Evolutionary conservation across 805 yeast genomes (phyloP), one percentile per base, ranked within the genome.

Genomic region (Starmerella vaccinii): DNA sequence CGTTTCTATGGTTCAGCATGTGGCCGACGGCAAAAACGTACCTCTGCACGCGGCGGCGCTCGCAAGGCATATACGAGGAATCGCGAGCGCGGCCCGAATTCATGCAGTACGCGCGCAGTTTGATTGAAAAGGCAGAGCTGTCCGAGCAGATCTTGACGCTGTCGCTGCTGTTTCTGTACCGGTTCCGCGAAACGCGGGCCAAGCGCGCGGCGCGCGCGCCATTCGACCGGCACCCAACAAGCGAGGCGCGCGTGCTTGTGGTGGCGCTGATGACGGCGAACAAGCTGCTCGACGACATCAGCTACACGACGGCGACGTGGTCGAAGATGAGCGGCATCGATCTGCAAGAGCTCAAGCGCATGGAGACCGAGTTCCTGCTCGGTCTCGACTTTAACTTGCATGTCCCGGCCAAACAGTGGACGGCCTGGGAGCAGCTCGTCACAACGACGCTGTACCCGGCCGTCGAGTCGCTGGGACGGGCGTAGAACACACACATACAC

Each of bases 261-360:
- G 71, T 82, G 12, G 76, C 90, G 0, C 72, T 89, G 46, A 78
- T 89, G 48, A 71, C 87, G 57, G 92, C 95, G 38, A 89, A 89
- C 71, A 89, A 89, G 68, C 84, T 84, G 63, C 84, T 85, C 59
- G 96, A 89, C 68, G 97, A 89, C 68, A 86, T 87, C 65, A 89
- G 95, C 35, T 89, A 87, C 63, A 84, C 94, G 55, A 88, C 87
- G 67, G 77, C 78, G 62, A 84, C 95, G 1, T 89, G 97, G 97
- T 76, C 90, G 18, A 86, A 84, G 51, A 95, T 95, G 29, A 82
- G 95, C 12, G 85, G 87, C 29, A 73, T 89, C 57, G 67, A 75
- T 5, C 68, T 82, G 46, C 60, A 61, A 1, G 66, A 73, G 33
- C 73, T 89, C 52, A 82, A 84, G 63, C 63, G 66, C 26, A 71